phyloP scores from a whole-genome alignment of 2,329 filamentous ascomycete genomes.

The Zelopaecilomyces penicillatus region DNA sequence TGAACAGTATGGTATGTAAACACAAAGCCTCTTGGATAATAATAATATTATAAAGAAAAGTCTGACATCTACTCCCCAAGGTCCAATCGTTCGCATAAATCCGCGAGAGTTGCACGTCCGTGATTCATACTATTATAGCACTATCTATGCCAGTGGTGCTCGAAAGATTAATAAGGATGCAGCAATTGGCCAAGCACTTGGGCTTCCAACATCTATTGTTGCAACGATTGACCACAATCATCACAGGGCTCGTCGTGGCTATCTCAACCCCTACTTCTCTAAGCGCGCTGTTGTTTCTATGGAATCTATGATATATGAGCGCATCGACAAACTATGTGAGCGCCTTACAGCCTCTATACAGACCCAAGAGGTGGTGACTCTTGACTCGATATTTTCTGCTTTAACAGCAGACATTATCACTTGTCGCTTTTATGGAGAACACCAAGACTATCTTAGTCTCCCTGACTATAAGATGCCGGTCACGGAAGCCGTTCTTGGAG shows the following conservation, averaged over 20 bases:
- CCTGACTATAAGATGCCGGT: slow-evolving; percentile 8
- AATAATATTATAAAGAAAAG: background rate
- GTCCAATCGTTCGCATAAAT: slow-evolving; percentile 26
- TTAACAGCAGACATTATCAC: slow-evolving; percentile 14
- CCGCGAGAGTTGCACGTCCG: slow-evolving; percentile 24
- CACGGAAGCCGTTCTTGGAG: slow-evolving; percentile 4
- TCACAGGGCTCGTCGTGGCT: slow-evolving; percentile 8
- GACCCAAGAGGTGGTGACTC: background rate
- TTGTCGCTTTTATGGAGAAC: slow-evolving; percentile 11
- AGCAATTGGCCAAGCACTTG: slow-evolving; percentile 4
- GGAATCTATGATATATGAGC: slow-evolving; percentile 12
- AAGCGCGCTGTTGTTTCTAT: slow-evolving; percentile 12
- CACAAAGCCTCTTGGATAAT: background rate
- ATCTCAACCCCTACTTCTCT: slow-evolving; percentile 18
- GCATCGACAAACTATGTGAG: slow-evolving; percentile 5
- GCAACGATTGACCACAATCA: slow-evolving; percentile 9
- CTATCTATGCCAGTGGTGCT: slow-evolving; percentile 14
- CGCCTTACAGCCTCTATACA: slow-evolving; percentile 4
- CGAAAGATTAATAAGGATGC: slow-evolving; percentile 8
- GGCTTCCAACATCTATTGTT: slow-evolving; percentile 5
- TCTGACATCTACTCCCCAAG: slow-evolving; percentile 5
- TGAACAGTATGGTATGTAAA: slow-evolving; percentile 17
- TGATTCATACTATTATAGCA: slow-evolving; percentile 18
- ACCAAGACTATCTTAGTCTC: slow-evolving; percentile 9
- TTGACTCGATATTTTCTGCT: slow-evolving; percentile 13